Base-by-base conservation (phyloP, 2,329 filamentous ascomycete species). In the Claviceps arundinis region DNA sequence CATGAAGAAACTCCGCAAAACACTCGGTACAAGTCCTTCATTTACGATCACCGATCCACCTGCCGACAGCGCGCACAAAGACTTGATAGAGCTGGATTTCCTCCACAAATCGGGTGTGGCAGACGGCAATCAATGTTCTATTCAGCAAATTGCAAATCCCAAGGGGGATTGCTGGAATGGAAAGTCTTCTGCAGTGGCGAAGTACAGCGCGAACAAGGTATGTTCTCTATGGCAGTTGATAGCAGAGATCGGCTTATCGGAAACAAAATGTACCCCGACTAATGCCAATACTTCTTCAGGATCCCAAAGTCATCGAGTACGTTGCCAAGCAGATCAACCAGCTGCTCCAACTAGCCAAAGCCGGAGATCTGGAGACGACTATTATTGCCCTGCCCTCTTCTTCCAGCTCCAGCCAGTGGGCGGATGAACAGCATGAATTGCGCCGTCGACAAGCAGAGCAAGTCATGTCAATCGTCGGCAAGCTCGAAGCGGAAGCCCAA, bases 341-440 rank as follows among this genome's bases (percentile, higher is more conserved):
- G 37, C 68, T 81, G 42, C 59, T 65, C 34, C 62, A 67, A 45
- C 69, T 76, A 38, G 73, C 76, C 50, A 62, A 70, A 42, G 62
- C 68, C 17, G 73, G 73, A 55, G 72, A 76, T 47, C 69, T 81
- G 59, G 77, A 84, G 56, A 77, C 77, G 24, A 74, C 76, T 11
- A 61, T 82, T 41, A 61, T 85, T 14, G 64, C 82, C 52, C 65
- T 84, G 19, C 76, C 78, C 50, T 65, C 73, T 52, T 67, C 65
- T n/a, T 65, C 69, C 55, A 56, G 58, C 40, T 68, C 69, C 17
- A 62, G 65, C 51, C 51, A 66, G 48, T 76, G 74, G 72, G 65
- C 70, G 43, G 64, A 66, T 40, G 61, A 67, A 54, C 59, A 67
- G 13, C 61, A 64, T 46, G 69, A 75, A 52, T 70, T 77, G 38